These are phyloP conservation scores for Termitomyces bulborhizus DNA, from an alignment of 768 basidiomycete genomes.

Conservation along the genomic window DNA sequence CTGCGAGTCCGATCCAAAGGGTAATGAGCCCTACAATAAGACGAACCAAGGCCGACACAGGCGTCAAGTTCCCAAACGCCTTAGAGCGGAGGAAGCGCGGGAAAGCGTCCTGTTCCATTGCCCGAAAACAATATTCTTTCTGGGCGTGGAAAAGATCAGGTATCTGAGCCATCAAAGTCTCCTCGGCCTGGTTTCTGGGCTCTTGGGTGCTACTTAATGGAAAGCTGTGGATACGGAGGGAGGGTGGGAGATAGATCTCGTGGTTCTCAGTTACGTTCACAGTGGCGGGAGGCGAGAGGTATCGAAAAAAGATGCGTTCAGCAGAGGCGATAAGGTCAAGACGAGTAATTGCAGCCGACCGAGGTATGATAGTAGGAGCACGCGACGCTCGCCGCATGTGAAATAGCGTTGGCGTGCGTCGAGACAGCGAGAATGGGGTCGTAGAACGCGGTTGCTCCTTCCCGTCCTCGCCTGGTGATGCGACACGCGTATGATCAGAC, in stretches of 20 bases:
- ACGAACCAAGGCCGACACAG: constrained; percentile 80
- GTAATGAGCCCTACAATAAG: constrained; percentile 79
- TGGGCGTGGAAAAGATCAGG: constrained; percentile 97
- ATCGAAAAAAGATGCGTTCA: constrained; percentile 93
- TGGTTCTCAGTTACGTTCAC: constrained; percentile 85
- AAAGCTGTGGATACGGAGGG: constrained; percentile 87
- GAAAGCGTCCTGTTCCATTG: constrained; percentile 94
- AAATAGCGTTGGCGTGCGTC: constrained; percentile 73
- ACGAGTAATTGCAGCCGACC: constrained; percentile 85
- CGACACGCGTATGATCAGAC: constrained; percentile 40
- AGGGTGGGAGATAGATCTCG: constrained; percentile 95
- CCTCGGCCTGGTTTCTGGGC: constrained; percentile 63
- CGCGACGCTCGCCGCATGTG: constrained; percentile 72
- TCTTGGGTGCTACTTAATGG: constrained; percentile 72
- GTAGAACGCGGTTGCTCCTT: constrained; percentile 55
- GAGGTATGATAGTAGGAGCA: constrained; percentile 91
- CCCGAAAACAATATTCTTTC: constrained; percentile 95
- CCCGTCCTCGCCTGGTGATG: constrained; percentile 33
- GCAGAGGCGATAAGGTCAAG: constrained; percentile 88
- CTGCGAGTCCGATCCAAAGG: constrained; percentile 93
- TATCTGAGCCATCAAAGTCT: constrained; percentile 76
- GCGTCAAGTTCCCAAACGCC: constrained; percentile 96
- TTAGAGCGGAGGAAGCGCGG: constrained; percentile 93
- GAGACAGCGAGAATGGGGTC: constrained; percentile 74
- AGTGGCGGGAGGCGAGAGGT: constrained; percentile 77